A percentile compares a stretch with the other conserved stretches of the same genome.
phyloP scores from a whole-genome alignment of 1,139 yeast genomes.

The Blastobotrys proliferans region DNA sequence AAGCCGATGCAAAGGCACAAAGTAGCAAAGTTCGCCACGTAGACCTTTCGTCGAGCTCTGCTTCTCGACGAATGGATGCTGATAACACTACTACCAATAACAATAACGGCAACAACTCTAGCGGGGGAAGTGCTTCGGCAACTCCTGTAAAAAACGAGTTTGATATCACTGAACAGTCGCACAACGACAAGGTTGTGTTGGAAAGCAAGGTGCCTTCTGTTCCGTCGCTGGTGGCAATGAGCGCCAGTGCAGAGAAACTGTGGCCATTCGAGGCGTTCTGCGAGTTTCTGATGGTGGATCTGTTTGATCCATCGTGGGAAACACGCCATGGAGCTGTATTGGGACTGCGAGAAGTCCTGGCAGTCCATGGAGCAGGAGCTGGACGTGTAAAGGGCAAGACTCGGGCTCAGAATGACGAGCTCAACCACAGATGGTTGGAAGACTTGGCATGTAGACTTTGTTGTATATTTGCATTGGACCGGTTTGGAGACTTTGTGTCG shows the following conservation, averaged over 20 bases:
- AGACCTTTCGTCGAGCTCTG: slow-evolving; percentile 74
- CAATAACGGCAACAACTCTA: background rate
- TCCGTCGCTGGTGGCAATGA: slow-evolving; percentile 67
- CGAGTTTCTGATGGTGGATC: slow-evolving; percentile 71
- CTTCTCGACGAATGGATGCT: slow-evolving; percentile 51
- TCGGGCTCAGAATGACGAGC: slow-evolving; percentile 54
- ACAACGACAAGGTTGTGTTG: slow-evolving; percentile 76
- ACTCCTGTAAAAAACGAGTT: slow-evolving; percentile 18
- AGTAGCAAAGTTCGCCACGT: slow-evolving; percentile 54
- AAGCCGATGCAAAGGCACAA: slow-evolving; percentile 65
- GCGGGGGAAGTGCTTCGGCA: background rate
- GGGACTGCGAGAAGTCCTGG: slow-evolving; percentile 83
- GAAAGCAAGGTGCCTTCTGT: slow-evolving; percentile 70
- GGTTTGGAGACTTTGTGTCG: slow-evolving; percentile 96
- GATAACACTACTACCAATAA: slow-evolving; percentile 8
- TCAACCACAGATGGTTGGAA: slow-evolving; percentile 71
- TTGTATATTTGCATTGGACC: slow-evolving; percentile 84
- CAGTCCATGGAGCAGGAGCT: slow-evolving; percentile 80
- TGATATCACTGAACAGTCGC: slow-evolving; percentile 67
- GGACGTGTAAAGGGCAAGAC: slow-evolving; percentile 72
- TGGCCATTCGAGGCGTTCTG: slow-evolving; percentile 99
- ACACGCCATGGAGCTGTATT: slow-evolving; percentile 93
- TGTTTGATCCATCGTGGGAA: slow-evolving; percentile 91
- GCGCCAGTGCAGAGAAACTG: slow-evolving; percentile 69
- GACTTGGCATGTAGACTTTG: slow-evolving; percentile 84